Percentiles rank a stretch among this genome's conserved stretches.
phyloP scores from a whole-genome alignment of 2,329 filamentous ascomycete species.

The Neopestalotiopsis sp. region DNA sequence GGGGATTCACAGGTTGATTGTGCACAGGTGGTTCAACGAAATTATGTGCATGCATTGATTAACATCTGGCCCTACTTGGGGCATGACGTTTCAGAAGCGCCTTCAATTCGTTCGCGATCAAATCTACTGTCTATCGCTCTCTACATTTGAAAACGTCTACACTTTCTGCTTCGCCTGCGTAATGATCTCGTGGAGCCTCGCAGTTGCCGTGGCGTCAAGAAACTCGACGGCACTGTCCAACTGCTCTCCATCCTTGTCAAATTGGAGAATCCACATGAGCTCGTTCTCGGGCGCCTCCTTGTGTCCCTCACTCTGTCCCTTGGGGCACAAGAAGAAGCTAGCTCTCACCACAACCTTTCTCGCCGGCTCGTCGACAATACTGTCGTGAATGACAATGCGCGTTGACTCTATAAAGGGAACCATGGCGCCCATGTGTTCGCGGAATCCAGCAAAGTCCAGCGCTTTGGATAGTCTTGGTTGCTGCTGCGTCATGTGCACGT shows the following conservation, averaged over 20 bases:
- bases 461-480: not conserved
- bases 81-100: no score
- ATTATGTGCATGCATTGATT: no score
- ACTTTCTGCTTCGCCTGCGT: not conserved
- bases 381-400: not conserved
- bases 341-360: not conserved
- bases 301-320: not conserved
- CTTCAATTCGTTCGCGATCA: not conserved
- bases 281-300: constrained; percentile 8
- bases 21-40: not conserved
- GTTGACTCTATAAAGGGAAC: constrained; percentile 2
- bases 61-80: no score
- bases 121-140: not conserved
- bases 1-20: not conserved
- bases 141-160: not conserved
- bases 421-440: not conserved
- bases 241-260: not conserved
- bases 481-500: not conserved
- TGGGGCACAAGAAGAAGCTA: constrained; percentile 7
- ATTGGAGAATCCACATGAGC: not conserved
- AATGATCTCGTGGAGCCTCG: not conserved
- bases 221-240: not conserved
- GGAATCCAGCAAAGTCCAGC: not conserved
- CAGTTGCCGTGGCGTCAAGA: constrained; percentile 1
- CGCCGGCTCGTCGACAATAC: constrained; percentile 7